Conservation (phyloP, 768 basidiomycete species). For the Lentinula sp. region DNA sequence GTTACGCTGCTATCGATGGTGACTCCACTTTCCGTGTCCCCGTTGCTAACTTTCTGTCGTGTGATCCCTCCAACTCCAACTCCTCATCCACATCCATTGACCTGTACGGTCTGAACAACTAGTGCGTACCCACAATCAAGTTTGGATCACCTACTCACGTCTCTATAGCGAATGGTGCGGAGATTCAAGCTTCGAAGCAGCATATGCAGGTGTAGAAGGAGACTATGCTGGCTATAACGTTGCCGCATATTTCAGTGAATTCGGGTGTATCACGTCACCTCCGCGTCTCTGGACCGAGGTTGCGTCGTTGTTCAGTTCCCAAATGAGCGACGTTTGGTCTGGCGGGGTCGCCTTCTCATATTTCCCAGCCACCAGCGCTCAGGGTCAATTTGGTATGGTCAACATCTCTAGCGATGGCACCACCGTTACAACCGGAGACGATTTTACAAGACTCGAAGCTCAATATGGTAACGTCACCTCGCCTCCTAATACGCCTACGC, state of each 20-base stretch:
- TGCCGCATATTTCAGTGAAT: conserved; percentile 88
- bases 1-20: conserved; percentile 84
- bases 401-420: conserved; percentile 52
- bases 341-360: conserved; percentile 89
- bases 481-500: conserved; percentile 53
- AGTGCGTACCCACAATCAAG: conserved; percentile 40
- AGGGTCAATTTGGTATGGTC: conserved; percentile 82
- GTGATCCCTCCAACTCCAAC: conserved; percentile 51
- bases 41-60: conserved; percentile 76
- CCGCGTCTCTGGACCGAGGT: conserved; percentile 81
- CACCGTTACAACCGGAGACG: conserved; percentile 61
- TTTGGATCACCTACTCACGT: conserved; percentile 13
- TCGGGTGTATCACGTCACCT: conserved; percentile 57
- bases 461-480: conserved; percentile 50
- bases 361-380: conserved; percentile 72
- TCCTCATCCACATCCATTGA: conserved; percentile 67
- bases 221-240: conserved; percentile 66
- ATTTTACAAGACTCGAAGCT: conserved; percentile 59
- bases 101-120: conserved; percentile 83
- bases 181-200: conserved; percentile 44
- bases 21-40: conserved; percentile 52
- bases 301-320: conserved; percentile 58
- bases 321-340: conserved; percentile 79
- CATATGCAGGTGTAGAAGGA: conserved; percentile 50
- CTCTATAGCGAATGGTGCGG: conserved; percentile 76